Evolutionary conservation across 2,329 filamentous ascomycete species (phyloP).

Genomic region (Pyricularia pennisetigena): DNA sequence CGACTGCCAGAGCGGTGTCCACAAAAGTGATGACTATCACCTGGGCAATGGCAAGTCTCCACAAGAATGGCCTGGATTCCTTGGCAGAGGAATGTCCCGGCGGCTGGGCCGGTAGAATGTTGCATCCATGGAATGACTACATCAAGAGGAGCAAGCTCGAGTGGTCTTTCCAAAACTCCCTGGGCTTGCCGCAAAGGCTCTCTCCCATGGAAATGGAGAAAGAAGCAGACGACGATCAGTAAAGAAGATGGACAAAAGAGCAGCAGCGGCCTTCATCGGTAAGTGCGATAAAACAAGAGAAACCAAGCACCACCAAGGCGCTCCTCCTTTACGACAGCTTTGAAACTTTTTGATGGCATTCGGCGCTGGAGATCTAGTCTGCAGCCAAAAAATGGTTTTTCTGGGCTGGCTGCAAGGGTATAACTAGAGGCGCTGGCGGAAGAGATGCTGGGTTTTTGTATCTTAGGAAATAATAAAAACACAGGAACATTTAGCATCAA

Average conservation of each 20-base stretch:
- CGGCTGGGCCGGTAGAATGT: not conserved
- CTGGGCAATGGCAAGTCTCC: not conserved
- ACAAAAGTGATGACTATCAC: not conserved
- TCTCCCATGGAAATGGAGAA: not conserved
- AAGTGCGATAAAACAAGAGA: not conserved
- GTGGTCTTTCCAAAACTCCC: not conserved
- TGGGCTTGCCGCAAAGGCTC: not conserved
- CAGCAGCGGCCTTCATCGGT: not conserved
- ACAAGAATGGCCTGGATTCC: not conserved
- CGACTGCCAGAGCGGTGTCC: no score
- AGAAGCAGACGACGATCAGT: not conserved
- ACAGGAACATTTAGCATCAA: no score
- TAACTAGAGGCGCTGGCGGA: no score
- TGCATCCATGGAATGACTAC: not conserved
- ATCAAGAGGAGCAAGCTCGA: not conserved
- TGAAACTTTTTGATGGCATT: no score
- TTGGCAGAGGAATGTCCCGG: not conserved
- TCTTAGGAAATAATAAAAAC: no score
- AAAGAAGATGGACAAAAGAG: not conserved
- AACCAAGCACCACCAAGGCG: not conserved
- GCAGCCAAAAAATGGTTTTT: no score
- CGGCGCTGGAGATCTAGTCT: no score
- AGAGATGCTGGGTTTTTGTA: no score
- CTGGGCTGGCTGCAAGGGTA: no score
- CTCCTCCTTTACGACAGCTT: not conserved